Percentiles rank a stretch among this genome's conserved stretches.
These are phyloP conservation scores for Adansonia digitata DNA, from an alignment of 345 rosid genomes.

Conservation along the genomic window DNA sequence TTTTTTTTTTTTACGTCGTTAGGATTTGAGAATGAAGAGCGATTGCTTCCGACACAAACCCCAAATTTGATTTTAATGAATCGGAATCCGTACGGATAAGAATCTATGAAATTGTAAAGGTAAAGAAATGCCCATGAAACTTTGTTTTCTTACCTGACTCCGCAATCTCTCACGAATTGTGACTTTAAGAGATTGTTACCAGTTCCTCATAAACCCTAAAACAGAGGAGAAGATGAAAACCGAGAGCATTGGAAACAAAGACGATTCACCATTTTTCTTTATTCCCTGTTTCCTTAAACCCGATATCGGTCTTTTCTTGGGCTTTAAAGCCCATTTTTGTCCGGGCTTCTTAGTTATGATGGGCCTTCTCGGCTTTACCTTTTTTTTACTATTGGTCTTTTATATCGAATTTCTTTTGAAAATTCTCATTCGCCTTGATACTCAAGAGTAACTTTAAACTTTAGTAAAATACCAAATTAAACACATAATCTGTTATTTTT, in stretches of 20 bases:
- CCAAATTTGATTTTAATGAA: neutral
- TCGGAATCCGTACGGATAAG: neutral
- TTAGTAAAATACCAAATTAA: too few relatives aligned
- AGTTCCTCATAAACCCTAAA: conserved; percentile 3
- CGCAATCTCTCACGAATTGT: neutral
- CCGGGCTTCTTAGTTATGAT: neutral
- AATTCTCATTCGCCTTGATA: too few relatives aligned
- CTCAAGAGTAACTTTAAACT: too few relatives aligned
- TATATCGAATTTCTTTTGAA: too few relatives aligned
- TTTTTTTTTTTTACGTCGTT: too few relatives aligned
- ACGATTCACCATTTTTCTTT: neutral
- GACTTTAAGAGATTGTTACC: neutral
- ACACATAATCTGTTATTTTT: too few relatives aligned
- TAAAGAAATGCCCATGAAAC: neutral
- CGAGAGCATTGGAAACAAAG: neutral
- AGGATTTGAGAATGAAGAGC: neutral
- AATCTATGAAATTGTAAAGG: neutral
- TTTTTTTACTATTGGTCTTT: neutral
- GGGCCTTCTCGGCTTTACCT: too few relatives aligned
- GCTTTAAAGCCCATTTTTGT: neutral
- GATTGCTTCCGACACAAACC: neutral
- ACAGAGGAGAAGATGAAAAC: neutral
- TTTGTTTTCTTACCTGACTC: neutral
- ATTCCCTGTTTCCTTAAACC: too few relatives aligned
- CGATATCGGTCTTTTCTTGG: too few relatives aligned